phyloP scores from a whole-genome alignment of 345 rosid genomes.

The Eucalyptus shirleyi region DNA sequence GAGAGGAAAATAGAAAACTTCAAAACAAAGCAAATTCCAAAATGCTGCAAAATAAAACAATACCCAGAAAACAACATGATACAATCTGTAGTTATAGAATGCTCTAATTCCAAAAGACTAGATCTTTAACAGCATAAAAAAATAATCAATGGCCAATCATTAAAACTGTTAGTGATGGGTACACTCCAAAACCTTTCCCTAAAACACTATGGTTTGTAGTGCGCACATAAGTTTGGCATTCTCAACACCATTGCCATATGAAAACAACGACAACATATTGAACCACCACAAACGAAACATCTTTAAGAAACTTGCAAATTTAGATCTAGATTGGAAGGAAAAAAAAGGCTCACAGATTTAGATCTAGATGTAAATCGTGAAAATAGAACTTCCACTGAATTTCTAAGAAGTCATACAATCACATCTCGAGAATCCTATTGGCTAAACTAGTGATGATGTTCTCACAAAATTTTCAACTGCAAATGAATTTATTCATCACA shows the following conservation, averaged over 20 bases:
- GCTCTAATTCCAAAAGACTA: fast-evolving
- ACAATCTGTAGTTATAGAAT: fast-evolving
- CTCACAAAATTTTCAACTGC: neutral
- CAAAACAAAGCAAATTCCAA: neutral
- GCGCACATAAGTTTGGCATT: fast-evolving
- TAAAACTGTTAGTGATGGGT: fast-evolving
- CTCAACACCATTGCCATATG: neutral
- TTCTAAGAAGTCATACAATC: neutral
- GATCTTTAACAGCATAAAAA: no score
- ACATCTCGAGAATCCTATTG: fast-evolving
- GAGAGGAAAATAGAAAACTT: neutral
- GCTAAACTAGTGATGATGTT: neutral
- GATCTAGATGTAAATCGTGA: neutral
- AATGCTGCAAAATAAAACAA: neutral
- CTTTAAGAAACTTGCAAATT: neutral
- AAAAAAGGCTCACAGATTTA: fast-evolving
- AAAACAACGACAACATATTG: no score
- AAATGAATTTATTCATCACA: neutral
- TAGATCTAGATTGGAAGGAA: neutral
- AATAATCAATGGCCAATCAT: no score
- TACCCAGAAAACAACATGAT: no score
- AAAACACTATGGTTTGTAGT: no score
- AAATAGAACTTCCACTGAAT: fast-evolving
- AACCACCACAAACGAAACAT: neutral
- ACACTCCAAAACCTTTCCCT: no score